A percentile compares a stretch with the other conserved stretches of the same genome.
phyloP scores from a whole-genome alignment of 495 filamentous ascomycete species.

The Cetradonia linearis region DNA sequence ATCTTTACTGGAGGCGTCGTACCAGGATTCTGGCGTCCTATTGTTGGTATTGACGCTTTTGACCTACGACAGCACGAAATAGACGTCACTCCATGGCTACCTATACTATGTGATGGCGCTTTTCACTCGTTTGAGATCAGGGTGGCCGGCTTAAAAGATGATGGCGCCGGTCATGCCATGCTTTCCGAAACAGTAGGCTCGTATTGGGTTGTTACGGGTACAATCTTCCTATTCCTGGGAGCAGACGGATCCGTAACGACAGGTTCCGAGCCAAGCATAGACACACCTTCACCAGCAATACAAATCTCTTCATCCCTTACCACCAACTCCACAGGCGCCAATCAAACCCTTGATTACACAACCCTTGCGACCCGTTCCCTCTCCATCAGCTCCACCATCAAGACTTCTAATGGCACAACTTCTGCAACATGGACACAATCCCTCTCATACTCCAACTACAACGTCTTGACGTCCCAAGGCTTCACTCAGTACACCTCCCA shows the following conservation, averaged over 20 bases:
- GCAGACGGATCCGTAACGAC: constrained; percentile 41
- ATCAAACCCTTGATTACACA: constrained; percentile 51
- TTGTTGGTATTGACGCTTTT: constrained; percentile 77
- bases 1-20: constrained; percentile 84
- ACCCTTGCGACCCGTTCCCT: constrained; percentile 49
- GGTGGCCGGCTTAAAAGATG: constrained; percentile 53
- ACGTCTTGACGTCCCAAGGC: constrained; percentile 47
- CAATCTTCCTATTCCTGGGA: constrained; percentile 67
- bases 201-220: constrained; percentile 77
- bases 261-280: constrained; percentile 30
- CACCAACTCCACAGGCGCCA: constrained; percentile 41
- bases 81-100: constrained; percentile 71
- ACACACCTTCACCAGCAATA: constrained; percentile 36
- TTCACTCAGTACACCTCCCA: constrained; percentile 54
- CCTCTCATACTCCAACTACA: constrained; percentile 47
- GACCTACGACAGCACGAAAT: constrained; percentile 75
- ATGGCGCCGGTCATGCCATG: constrained; percentile 34
- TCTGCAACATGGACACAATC: constrained; percentile 52
- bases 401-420: constrained; percentile 33
- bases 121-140: constrained; percentile 62
- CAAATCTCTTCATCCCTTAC: constrained; percentile 33
- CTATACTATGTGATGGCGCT: constrained; percentile 52
- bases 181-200: constrained; percentile 53
- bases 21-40: constrained; percentile 72
- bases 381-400: constrained; percentile 41